Conservation (phyloP, 2,329 filamentous ascomycete species). For the Amauroascus niger region DNA sequence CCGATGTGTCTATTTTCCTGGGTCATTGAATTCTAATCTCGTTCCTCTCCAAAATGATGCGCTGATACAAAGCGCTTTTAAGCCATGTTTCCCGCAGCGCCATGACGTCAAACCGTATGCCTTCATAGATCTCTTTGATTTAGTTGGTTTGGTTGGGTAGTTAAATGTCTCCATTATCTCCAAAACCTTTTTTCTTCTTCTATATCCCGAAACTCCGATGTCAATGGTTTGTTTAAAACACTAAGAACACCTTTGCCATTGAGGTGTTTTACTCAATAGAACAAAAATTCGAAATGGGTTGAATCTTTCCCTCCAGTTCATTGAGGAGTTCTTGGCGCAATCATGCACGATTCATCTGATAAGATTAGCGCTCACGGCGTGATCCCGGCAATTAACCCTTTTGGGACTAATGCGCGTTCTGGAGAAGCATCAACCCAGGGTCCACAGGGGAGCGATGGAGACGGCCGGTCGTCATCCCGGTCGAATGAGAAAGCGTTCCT, state of each 20-base stretch:
- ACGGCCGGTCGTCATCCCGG: neutral
- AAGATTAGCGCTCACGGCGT: neutral
- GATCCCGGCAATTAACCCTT: neutral
- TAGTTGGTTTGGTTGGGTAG: neutral
- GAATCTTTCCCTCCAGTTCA: neutral
- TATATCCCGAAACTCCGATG: neutral
- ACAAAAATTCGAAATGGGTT: neutral
- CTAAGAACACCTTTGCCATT: neutral
- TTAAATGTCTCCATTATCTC: neutral
- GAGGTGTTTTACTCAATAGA: neutral
- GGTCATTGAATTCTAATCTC: neutral
- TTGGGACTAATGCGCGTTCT: neutral
- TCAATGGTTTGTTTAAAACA: neutral
- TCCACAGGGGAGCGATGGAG: neutral
- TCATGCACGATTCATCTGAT: slow-evolving; percentile 8
- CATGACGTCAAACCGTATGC: slow-evolving; percentile 5
- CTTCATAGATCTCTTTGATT: neutral
- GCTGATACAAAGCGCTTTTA: neutral
- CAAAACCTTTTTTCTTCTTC: neutral
- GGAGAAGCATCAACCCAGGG: neutral
- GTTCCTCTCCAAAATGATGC: neutral
- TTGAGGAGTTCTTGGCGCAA: neutral
- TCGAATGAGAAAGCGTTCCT: neutral
- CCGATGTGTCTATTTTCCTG: neutral
- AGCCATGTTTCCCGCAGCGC: neutral